phyloP scores from a whole-genome alignment of 768 basidiomycete species.

The Naganishia vaughanmartiniae region DNA sequence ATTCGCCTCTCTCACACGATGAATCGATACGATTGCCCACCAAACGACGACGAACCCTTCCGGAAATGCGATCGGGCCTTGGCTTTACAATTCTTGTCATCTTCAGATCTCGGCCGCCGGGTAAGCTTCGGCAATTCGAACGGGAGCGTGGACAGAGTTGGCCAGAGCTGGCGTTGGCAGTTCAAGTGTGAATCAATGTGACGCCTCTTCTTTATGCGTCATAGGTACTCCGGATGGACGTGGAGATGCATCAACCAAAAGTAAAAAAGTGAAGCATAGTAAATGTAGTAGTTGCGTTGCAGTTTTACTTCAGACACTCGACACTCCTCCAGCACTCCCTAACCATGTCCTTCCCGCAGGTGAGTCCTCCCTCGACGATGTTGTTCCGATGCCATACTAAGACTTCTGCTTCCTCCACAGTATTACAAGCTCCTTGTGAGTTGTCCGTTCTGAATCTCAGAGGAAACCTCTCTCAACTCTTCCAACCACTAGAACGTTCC shows the following conservation, averaged over 20 bases:
- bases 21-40: background rate
- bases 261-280: no score
- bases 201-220: conserved; percentile 3
- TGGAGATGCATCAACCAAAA: background rate
- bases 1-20: background rate
- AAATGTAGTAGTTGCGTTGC: no score
- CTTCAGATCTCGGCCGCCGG: no score
- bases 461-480: background rate
- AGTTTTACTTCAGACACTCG: background rate
- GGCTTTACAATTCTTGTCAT: background rate
- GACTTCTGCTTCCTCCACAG: conserved; percentile 1
- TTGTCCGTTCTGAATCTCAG: background rate
- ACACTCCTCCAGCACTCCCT: background rate
- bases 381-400: background rate
- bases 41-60: background rate
- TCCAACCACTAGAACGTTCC: conserved; percentile 11
- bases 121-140: no score
- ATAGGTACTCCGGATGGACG: background rate
- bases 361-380: background rate
- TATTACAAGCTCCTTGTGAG: conserved; percentile 30
- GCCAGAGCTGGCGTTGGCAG: no score
- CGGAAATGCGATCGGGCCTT: background rate
- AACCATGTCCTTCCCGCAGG: conserved; percentile 28
- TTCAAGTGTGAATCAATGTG: background rate
- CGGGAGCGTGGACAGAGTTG: no score